Base-by-base conservation (phyloP, 192 early-diverging fungal species). In the Coemansia biformis region DNA sequence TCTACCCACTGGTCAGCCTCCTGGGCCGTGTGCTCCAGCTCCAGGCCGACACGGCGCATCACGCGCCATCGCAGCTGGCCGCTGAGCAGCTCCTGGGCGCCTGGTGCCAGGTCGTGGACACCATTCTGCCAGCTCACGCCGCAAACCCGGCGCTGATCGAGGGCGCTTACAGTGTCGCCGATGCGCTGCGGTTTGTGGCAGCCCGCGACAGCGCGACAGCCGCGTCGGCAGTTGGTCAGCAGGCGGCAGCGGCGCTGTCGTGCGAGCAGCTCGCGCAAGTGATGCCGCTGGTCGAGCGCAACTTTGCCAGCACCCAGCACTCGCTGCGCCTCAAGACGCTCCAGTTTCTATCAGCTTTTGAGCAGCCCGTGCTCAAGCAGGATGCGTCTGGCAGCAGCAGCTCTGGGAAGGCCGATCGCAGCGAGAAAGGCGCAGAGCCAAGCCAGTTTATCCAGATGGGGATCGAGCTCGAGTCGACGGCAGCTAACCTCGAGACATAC, bases 291-390 rank as follows among this genome's bases (percentile, higher is more conserved):
- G 10, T 75, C 24, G 72, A 60, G 44, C 15, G 35, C 57, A 75
- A 75, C 39, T 50, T 75, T 19, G 21, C 16, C 22, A 64, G 61
- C 47, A 45, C 51, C 17, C 60, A 75, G 33, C 43, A 39, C 8
- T 77, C 70, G 13, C 69, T 91, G 45, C 66, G 78, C 4, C 69
- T 92, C 9, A 73, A 76, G 21, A 76, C 78, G 13, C 44, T 85
- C 12, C 76, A 78, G 35, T 86, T 97, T 31, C 67, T 99, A 18
- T 46, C 55, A 0, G 60, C 71, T 1, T 94, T 85, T 54, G 80
- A 87, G 19, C 86, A 91, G 52, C 59, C 16, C 55, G 76, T 45
- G 51, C 74, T 56, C 48, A 37, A 15, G 1, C 7, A n/a, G n/a
- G n/a, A n/a, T n/a, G n/a, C n/a, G n/a, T n/a, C n/a, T n/a, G n/a